phyloP scores from a whole-genome alignment of 352 stramenopile genomes.

The Achlya hypogyna region DNA sequence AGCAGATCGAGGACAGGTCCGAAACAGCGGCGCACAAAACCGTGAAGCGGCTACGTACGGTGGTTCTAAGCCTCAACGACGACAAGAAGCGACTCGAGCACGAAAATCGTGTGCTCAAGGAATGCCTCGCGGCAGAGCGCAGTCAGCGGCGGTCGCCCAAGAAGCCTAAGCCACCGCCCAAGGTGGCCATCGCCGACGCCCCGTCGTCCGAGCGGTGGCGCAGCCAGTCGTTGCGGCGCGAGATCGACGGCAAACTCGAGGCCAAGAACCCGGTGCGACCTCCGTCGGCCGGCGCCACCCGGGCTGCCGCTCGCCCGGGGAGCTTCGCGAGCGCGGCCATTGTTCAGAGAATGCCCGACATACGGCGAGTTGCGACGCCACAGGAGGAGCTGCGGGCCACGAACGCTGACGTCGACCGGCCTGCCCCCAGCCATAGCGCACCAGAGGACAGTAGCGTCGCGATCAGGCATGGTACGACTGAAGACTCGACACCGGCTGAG shows the following conservation, averaged over 20 bases:
- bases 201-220: not conserved
- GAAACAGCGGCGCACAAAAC: slow-evolving; percentile 15
- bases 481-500: too few relatives aligned
- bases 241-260: not conserved
- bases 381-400: too few relatives aligned
- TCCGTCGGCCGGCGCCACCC: not conserved
- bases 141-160: not conserved
- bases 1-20: slow-evolving; percentile 19
- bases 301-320: not conserved
- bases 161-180: not conserved
- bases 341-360: too few relatives aligned
- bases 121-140: not conserved
- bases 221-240: not conserved
- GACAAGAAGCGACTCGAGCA: slow-evolving; percentile 20
- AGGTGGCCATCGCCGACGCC: not conserved
- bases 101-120: slow-evolving; percentile 16
- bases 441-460: too few relatives aligned
- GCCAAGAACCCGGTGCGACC: not conserved
- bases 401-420: too few relatives aligned
- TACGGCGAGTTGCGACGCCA: too few relatives aligned
- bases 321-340: too few relatives aligned
- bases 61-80: slow-evolving; percentile 15
- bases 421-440: too few relatives aligned
- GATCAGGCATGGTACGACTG: too few relatives aligned
- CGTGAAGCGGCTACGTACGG: slow-evolving; percentile 8